phyloP scores from a whole-genome alignment of 1,284 basidiomycete genomes.

The Sanghuangporus baumii region DNA sequence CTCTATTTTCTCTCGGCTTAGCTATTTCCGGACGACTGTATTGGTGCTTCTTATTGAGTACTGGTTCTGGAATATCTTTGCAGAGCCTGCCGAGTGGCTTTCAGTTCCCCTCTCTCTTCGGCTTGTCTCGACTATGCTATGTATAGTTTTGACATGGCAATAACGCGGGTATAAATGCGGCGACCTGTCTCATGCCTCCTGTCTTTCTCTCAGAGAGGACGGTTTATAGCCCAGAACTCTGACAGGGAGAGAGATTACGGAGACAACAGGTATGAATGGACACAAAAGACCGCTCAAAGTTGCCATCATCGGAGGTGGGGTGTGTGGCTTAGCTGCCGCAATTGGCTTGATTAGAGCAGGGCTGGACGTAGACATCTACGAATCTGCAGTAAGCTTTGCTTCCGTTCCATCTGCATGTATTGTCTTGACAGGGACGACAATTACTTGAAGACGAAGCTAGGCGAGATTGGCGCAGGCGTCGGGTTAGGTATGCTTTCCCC shows the following conservation, averaged over 20 bases:
- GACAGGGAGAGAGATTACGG: neutral
- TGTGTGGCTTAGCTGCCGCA: slow-evolving; percentile 45
- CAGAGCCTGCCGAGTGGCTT: neutral
- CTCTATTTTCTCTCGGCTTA: neutral
- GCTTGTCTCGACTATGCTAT: neutral
- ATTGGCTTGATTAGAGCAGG: slow-evolving; percentile 39
- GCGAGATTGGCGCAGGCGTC: slow-evolving; percentile 49
- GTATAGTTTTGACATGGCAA: neutral
- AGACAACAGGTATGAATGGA: neutral
- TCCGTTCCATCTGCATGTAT: neutral
- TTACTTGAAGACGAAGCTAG: slow-evolving; percentile 35
- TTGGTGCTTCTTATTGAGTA: no score
- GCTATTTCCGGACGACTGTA: neutral
- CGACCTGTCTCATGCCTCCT: neutral
- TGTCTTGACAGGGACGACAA: neutral
- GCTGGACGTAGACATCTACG: slow-evolving; percentile 43
- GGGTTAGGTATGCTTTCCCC: slow-evolving; percentile 36
- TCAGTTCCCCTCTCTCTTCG: neutral
- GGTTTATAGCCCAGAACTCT: neutral
- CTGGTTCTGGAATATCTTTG: neutral
- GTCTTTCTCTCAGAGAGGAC: neutral
- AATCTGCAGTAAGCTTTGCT: slow-evolving; percentile 35
- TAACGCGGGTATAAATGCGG: neutral
- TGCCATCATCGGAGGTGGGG: slow-evolving; percentile 49
- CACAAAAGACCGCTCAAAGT: slow-evolving; percentile 38